Conservation (phyloP, 1,284 basidiomycete genomes). For the Spongiforma sp. region DNA sequence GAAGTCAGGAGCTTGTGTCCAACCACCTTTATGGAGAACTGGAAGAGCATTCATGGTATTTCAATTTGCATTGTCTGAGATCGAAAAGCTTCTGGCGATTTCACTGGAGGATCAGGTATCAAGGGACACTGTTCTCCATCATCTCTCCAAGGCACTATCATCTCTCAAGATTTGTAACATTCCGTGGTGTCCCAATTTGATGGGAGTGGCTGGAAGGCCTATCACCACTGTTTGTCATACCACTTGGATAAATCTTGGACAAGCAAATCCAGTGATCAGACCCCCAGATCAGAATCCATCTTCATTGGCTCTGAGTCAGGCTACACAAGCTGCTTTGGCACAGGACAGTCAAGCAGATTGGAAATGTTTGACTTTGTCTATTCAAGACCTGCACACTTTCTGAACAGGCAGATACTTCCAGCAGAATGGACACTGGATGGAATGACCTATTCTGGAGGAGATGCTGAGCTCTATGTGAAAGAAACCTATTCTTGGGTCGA, state of each 20-base stretch:
- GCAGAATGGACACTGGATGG: background rate
- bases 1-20: background rate
- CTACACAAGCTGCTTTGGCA: background rate
- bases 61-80: background rate
- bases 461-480: background rate
- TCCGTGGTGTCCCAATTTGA: background rate
- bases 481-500: background rate
- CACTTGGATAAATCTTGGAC: background rate
- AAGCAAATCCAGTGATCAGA: background rate
- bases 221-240: background rate
- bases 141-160: background rate
- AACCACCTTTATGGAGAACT: background rate
- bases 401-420: background rate
- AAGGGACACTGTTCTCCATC: background rate
- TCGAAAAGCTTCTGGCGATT: background rate
- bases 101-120: background rate
- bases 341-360: background rate
- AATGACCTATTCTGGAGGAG: background rate
- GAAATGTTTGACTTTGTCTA: background rate
- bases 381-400: background rate
- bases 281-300: background rate
- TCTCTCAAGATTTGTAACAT: background rate
- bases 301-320: background rate
- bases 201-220: background rate
- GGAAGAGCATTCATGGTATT: background rate